These are phyloP conservation scores for Morella rubra DNA, from an alignment of 306 rosid species.

Conservation along the genomic window DNA sequence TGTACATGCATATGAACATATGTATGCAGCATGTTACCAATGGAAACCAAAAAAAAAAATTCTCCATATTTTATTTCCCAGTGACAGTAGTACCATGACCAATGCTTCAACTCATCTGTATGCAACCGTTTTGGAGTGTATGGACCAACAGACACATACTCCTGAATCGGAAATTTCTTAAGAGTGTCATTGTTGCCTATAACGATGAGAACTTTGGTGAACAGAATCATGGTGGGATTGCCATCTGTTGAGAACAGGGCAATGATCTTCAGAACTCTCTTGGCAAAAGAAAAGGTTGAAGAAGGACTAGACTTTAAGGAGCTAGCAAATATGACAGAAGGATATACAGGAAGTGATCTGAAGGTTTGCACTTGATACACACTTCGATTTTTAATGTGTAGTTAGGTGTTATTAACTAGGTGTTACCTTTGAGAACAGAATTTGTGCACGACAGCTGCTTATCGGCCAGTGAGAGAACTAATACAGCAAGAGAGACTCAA, in stretches of 20 bases:
- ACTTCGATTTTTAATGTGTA: conserved; percentile 14
- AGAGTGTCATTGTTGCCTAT: neutral
- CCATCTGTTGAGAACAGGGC: conserved; percentile 88
- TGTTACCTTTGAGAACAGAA: conserved; percentile 45
- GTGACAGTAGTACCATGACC: neutral
- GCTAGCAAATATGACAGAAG: conserved; percentile 82
- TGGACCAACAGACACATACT: neutral
- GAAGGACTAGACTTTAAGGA: conserved; percentile 63
- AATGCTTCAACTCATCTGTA: neutral
- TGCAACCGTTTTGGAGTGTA: neutral
- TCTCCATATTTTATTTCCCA: neutral
- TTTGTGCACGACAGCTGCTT: conserved; percentile 90
- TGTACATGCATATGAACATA: too few relatives aligned
- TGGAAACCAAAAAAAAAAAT: neutral
- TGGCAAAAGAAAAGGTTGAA: conserved; percentile 71
- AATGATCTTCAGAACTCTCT: conserved; percentile 69
- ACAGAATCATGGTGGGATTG: conserved; percentile 90
- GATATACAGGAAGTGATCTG: conserved; percentile 92
- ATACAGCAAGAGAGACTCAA: conserved; percentile 82
- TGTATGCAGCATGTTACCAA: neutral
- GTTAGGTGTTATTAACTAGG: conserved; percentile 12
- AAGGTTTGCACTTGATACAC: conserved; percentile 50
- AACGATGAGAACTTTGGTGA: neutral
- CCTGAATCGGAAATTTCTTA: neutral
- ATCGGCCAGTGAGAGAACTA: conserved; percentile 82